These are phyloP conservation scores for Syncephalastrum racemosum DNA, from an alignment of 371 early-diverging fungal species.

Conservation along the genomic window DNA sequence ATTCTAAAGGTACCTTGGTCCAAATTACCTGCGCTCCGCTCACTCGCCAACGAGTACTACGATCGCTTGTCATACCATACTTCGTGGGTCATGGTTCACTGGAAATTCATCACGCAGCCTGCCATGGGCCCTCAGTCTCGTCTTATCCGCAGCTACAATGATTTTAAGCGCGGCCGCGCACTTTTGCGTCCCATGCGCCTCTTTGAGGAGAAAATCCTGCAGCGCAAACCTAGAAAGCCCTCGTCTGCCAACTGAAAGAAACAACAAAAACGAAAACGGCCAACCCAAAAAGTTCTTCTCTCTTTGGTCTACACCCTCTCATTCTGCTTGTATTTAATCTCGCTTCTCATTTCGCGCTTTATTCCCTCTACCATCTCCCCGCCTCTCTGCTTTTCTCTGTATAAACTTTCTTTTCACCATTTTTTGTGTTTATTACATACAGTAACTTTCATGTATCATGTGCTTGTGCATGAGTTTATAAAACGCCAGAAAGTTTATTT, in stretches of 20 bases:
- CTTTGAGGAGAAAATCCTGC: conserved; percentile 18
- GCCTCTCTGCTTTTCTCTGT: too few relatives aligned
- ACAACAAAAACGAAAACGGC: conserved; percentile 4
- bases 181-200: conserved; percentile 35
- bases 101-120: conserved; percentile 74
- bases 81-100: conserved; percentile 87
- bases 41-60: conserved; percentile 91
- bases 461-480: too few relatives aligned
- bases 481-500: too few relatives aligned
- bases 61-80: conserved; percentile 81
- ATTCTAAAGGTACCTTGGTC: conserved; percentile 82
- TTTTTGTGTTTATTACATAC: too few relatives aligned
- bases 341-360: not conserved
- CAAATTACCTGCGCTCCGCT: conserved; percentile 77
- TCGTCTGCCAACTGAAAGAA: not conserved
- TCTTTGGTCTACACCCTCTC: not conserved
- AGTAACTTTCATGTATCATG: too few relatives aligned
- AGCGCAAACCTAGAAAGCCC: conserved; percentile 4
- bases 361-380: not conserved
- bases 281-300: too few relatives aligned
- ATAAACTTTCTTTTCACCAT: too few relatives aligned
- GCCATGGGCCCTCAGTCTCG: conserved; percentile 84
- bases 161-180: conserved; percentile 68
- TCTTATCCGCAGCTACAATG: conserved; percentile 70
- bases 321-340: conserved; percentile 1